Evolutionary conservation across 352 stramenopile genomes (phyloP), one percentile per base, ranked within the genome.

Genomic region (Phytophthora capsici): DNA sequence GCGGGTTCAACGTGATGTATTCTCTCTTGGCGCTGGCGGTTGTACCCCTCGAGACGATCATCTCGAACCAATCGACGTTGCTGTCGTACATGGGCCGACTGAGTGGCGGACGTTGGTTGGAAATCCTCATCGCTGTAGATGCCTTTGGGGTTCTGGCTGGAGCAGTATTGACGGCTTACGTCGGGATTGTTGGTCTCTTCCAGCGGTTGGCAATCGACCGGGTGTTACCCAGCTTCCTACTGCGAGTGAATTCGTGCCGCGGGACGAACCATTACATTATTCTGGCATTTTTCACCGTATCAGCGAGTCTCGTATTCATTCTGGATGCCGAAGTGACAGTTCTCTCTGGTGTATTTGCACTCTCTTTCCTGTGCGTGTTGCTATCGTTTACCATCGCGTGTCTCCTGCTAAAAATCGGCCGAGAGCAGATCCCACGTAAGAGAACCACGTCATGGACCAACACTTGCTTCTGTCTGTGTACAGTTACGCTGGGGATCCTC

Each of bases 111-210:
- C 32, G 78, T 7, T 68, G 43, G 77, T 54, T 72, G 44, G 84
- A 64, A 61, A 80, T 66, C 19, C 66, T 63, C 63, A 74, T 78
- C 68, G 91, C 53, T 10, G 43, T 97, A 8, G 90, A 97, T 40
- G 90, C 90, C 3, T 96, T 97, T 65, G 77, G 94, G 10, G 90
- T 97, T 13, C 71, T 97, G 22, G 78, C 82, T 22, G 90, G 89
- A 7, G 90, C 85, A 1, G 82, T 97, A 3, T 61, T 97, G 41
- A 97, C 90, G 5, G 79, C 88, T 4, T 97, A 93, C 49, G 77
- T 88, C 9, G 79, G 79, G 8, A 96, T 96, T 47, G 89, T 77
- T 43, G 90, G 80, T 0, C 63, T 89, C 12, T 82, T 96, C 22
- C 69, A 86, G 66, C 78, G 90, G 17, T 82, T 97, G 63, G 86